Conservation (phyloP, 2,329 filamentous ascomycete genomes). For the Xylariaceae sp. region DNA sequence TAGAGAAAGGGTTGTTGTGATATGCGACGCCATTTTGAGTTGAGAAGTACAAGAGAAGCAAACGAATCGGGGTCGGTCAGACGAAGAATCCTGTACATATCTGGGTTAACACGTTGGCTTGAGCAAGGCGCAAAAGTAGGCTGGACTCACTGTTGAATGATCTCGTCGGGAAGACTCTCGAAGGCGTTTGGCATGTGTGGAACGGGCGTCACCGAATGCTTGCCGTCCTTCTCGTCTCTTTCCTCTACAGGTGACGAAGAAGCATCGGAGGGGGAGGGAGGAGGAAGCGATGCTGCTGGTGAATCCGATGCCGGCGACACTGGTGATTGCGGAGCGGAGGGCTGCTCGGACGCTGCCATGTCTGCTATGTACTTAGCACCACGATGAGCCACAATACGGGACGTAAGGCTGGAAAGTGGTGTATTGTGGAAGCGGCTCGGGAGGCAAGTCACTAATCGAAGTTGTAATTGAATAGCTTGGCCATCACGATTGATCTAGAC, state of each 20-base stretch:
- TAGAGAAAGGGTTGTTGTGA: constrained; percentile 65
- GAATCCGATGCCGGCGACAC: background rate
- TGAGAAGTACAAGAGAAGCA: constrained; percentile 64
- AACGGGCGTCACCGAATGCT: constrained; percentile 9
- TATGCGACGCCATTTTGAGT: constrained; percentile 62
- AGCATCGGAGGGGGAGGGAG: background rate
- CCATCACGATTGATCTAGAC: background rate
- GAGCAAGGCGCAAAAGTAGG: constrained; percentile 7
- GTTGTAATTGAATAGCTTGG: background rate
- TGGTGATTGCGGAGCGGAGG: background rate
- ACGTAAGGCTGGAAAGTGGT: background rate
- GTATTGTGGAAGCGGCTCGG: background rate
- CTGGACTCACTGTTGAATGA: constrained; percentile 60
- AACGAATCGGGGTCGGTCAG: constrained; percentile 61
- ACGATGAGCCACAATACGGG: constrained; percentile 1
- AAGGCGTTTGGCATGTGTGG: constrained; percentile 41
- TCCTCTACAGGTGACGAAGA: too few relatives aligned
- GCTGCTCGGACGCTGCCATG: constrained; percentile 11
- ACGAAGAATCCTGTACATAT: constrained; percentile 54
- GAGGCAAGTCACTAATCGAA: too few relatives aligned
- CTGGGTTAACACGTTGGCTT: constrained; percentile 8
- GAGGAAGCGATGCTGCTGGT: background rate
- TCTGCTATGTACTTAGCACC: constrained; percentile 3
- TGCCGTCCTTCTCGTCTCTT: constrained; percentile 9
- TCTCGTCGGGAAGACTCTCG: constrained; percentile 62